A percentile compares a stretch with the other conserved stretches of the same genome.
These are phyloP conservation scores for Stachybotrys elegans DNA, from an alignment of 2,329 filamentous ascomycete species.

Conservation along the genomic window DNA sequence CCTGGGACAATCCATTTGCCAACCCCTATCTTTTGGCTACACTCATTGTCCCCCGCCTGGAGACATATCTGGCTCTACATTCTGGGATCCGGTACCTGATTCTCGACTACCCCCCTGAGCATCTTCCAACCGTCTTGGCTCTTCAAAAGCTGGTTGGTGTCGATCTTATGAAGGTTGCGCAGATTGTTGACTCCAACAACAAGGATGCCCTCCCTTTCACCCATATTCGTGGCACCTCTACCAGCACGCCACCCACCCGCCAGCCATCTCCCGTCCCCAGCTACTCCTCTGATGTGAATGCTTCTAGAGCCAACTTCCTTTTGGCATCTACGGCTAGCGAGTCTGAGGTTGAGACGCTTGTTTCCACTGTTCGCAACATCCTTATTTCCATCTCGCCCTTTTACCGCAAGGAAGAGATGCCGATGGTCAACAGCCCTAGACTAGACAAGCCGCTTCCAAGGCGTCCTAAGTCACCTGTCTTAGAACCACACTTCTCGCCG, in stretches of 20 bases:
- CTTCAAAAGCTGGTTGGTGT: conserved; percentile 53
- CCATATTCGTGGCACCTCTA: conserved; percentile 30
- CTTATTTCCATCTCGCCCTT: conserved; percentile 25
- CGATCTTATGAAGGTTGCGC: conserved; percentile 53
- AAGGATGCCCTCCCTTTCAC: conserved; percentile 31
- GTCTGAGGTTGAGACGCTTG: conserved; percentile 47
- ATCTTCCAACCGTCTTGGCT: conserved; percentile 51
- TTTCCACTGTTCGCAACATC: conserved; percentile 46
- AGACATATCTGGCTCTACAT: conserved; percentile 52
- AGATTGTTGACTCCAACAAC: conserved; percentile 44
- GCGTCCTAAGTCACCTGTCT: conserved; percentile 19
- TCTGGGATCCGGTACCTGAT: conserved; percentile 50
- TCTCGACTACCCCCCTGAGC: conserved; percentile 52
- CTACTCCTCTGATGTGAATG: conserved; percentile 21
- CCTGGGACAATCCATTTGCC: conserved; percentile 48
- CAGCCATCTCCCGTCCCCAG: conserved; percentile 19
- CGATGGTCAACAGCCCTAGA: no score
- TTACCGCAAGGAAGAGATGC: conserved; percentile 36
- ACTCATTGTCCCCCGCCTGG: conserved; percentile 55
- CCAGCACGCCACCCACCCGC: conserved; percentile 15
- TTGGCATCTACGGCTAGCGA: conserved; percentile 50
- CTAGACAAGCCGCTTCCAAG: conserved; percentile 13
- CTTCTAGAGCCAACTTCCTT: conserved; percentile 52
- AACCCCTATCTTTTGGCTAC: conserved; percentile 51
- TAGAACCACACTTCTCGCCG: conserved; percentile 23